These are phyloP conservation scores for Malassezia vespertilionis DNA, from an alignment of 1,284 basidiomycete genomes.

Conservation along the genomic window DNA sequence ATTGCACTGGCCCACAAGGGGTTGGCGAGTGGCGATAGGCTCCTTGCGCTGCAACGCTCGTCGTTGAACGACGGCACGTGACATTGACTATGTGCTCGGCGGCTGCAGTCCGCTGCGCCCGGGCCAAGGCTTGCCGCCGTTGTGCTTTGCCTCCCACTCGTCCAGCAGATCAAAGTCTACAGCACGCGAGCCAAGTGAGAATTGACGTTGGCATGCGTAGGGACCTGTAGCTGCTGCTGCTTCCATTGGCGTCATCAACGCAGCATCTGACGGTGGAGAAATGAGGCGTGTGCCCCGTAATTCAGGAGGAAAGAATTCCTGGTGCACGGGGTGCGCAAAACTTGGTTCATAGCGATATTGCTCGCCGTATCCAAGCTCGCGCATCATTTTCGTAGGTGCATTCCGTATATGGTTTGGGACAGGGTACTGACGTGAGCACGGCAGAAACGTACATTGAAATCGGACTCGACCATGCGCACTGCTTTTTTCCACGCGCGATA, in stretches of 20 bases:
- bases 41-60: background rate
- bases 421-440: constrained; percentile 47
- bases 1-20: too few relatives aligned
- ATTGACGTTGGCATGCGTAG: constrained; percentile 35
- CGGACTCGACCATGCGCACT: constrained; percentile 23
- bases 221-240: constrained; percentile 23
- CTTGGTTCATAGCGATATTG: constrained; percentile 61
- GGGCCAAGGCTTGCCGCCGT: constrained; percentile 58
- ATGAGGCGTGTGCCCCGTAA: constrained; percentile 52
- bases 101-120: constrained; percentile 48
- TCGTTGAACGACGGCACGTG: background rate
- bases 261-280: constrained; percentile 49
- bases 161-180: constrained; percentile 65
- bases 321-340: constrained; percentile 54
- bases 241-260: background rate
- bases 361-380: constrained; percentile 59
- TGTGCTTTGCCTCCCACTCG: constrained; percentile 62
- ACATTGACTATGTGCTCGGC: background rate
- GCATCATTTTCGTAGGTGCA: constrained; percentile 73
- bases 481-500: constrained; percentile 42
- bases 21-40: too few relatives aligned
- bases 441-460: constrained; percentile 43
- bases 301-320: constrained; percentile 51
- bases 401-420: constrained; percentile 75
- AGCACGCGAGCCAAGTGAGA: constrained; percentile 27